phyloP scores from a whole-genome alignment of 176 grass and related monocot genomes.

The Cenchrus purpureus region DNA sequence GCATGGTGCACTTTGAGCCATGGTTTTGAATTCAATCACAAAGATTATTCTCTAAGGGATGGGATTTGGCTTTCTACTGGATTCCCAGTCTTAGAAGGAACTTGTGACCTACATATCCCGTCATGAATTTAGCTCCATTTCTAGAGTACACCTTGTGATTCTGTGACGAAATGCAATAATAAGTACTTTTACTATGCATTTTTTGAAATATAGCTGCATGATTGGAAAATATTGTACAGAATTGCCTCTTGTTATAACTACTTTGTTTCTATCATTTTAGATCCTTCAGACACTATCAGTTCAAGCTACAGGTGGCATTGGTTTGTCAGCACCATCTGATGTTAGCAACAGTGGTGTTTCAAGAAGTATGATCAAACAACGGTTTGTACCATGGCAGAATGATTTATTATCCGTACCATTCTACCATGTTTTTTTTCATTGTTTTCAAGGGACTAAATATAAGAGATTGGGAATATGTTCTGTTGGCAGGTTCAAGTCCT shows the following conservation, averaged over 20 bases:
- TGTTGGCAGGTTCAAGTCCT: constrained; percentile 61
- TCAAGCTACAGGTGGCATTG: constrained; percentile 47
- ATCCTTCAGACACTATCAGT: constrained; percentile 76
- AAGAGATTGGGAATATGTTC: not conserved
- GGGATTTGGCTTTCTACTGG: not conserved
- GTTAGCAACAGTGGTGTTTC: constrained; percentile 69
- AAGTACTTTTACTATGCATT: not conserved
- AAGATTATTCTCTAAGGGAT: constrained; percentile 18
- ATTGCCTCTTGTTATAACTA: constrained; percentile 38
- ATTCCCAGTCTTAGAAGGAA: constrained; percentile 10
- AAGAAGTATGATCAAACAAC: constrained; percentile 56
- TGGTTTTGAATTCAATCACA: not conserved
- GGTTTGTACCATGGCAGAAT: constrained; percentile 32
- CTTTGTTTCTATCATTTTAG: constrained; percentile 45
- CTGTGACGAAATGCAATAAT: no score
- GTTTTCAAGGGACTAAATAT: not conserved
- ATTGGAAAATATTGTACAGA: constrained; percentile 19
- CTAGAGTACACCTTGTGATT: no score
- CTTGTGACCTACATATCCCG: not conserved
- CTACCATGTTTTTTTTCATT: not conserved
- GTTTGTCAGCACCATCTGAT: constrained; percentile 53
- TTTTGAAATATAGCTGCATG: not conserved
- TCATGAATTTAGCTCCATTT: constrained; percentile 15
- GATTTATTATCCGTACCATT: not conserved
- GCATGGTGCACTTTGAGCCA: not conserved